Evolutionary conservation across 441 rosid genomes (phyloP).

Genomic region (Omphalea diandra): DNA sequence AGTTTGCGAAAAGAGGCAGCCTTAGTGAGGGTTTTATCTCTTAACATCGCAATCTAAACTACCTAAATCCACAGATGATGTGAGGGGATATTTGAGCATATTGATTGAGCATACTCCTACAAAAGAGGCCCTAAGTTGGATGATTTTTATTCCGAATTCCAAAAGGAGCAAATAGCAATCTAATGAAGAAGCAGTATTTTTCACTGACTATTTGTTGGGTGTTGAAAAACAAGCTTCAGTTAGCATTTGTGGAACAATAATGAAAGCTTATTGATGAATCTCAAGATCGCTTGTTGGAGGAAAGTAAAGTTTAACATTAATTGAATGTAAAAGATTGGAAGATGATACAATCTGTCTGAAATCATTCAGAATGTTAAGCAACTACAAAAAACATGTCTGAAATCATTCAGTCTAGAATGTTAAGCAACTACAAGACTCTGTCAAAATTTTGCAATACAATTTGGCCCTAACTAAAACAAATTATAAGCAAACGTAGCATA

Average conservation of each 20-base stretch:
- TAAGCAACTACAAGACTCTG: constrained; percentile 2
- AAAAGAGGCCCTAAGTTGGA: too few relatives aligned
- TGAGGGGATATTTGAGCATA: too few relatives aligned
- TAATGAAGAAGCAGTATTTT: too few relatives aligned
- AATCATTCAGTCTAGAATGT: neutral
- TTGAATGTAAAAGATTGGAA: neutral
- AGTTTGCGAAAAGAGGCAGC: too few relatives aligned
- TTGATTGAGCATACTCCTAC: too few relatives aligned
- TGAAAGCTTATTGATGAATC: neutral
- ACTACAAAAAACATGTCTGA: too few relatives aligned
- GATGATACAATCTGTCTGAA: neutral
- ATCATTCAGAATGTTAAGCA: constrained; percentile 7
- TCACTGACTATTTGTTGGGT: neutral
- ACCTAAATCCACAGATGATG: too few relatives aligned
- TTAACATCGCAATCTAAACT: too few relatives aligned
- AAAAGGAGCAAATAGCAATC: too few relatives aligned
- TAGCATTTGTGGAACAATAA: neutral
- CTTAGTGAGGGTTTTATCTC: too few relatives aligned
- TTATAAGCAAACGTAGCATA: neutral
- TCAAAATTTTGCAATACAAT: constrained; percentile 18
- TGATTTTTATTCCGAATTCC: too few relatives aligned
- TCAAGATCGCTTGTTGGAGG: neutral
- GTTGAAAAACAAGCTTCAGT: neutral
- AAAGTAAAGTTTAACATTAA: neutral
- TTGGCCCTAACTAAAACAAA: constrained; percentile 7